Conservation (phyloP, 257 asterid genomes). For the Gentiana straminea region DNA sequence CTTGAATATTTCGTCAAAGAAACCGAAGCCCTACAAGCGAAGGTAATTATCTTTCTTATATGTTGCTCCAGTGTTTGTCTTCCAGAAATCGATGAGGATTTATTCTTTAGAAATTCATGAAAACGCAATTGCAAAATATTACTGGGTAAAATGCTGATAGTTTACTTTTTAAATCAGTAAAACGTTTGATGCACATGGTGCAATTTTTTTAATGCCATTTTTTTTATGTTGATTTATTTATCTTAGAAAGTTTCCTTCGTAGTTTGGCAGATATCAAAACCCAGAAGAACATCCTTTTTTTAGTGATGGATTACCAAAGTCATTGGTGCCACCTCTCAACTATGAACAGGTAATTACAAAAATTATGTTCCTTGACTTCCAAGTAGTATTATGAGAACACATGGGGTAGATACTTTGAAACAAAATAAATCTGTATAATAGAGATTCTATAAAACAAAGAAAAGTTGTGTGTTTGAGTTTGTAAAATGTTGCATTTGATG, state of each 20-base stretch:
- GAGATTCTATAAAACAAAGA: too few relatives aligned
- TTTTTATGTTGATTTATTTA: background rate
- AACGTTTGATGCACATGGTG: too few relatives aligned
- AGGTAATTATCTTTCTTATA: slow-evolving; percentile 26
- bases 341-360: slow-evolving; percentile 21
- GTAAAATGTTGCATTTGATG: background rate
- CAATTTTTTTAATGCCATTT: background rate
- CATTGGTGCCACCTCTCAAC: slow-evolving; percentile 29
- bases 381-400: background rate
- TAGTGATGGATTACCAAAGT: slow-evolving; percentile 35
- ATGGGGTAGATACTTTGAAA: background rate
- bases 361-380: background rate
- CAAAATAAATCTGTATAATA: too few relatives aligned
- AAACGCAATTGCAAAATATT: too few relatives aligned
- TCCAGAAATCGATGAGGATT: too few relatives aligned
- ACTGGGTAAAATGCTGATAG: too few relatives aligned
- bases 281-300: slow-evolving; percentile 75
- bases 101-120: too few relatives aligned
- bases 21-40: slow-evolving; percentile 77
- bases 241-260: background rate
- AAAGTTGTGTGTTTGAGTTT: too few relatives aligned
- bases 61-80: too few relatives aligned
- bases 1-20: slow-evolving; percentile 41
- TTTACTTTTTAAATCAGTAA: too few relatives aligned
- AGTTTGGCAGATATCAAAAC: slow-evolving; percentile 68